These are phyloP conservation scores for Ceratonia siliqua DNA, from an alignment of 306 rosid species.

Conservation along the genomic window DNA sequence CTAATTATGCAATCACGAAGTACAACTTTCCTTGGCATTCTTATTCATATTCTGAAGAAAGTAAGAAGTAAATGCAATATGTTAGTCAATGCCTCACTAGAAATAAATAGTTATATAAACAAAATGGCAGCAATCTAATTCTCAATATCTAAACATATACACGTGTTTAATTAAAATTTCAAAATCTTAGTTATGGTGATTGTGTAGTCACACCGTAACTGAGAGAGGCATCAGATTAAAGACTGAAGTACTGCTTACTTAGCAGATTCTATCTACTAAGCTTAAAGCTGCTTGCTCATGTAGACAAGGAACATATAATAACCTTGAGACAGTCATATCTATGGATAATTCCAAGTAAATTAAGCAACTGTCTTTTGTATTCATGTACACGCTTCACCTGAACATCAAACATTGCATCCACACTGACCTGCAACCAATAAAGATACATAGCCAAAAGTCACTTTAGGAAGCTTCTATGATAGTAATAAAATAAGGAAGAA, in stretches of 20 bases:
- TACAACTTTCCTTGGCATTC: conserved; percentile 60
- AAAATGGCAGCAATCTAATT: too few species aligned
- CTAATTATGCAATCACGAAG: conserved; percentile 83
- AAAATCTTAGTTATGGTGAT: too few species aligned
- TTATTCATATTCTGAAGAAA: conserved; percentile 59
- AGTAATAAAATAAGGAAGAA: conserved; percentile 16
- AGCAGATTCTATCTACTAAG: neutral
- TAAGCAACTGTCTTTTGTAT: conserved; percentile 81
- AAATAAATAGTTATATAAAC: too few species aligned
- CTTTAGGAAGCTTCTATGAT: conserved; percentile 27
- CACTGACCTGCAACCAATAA: conserved; percentile 59
- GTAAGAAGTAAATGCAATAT: conserved; percentile 15
- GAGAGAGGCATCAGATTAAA: conserved; percentile 11
- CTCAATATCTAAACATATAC: neutral
- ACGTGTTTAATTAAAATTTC: too few species aligned
- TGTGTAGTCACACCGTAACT: neutral
- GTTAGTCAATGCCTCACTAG: conserved; percentile 16
- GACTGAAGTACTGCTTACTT: conserved; percentile 10
- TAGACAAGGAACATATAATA: conserved; percentile 25
- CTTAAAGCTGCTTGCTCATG: conserved; percentile 19
- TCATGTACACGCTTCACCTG: conserved; percentile 80
- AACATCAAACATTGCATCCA: conserved; percentile 85
- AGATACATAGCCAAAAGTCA: conserved; percentile 29
- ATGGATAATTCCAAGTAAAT: conserved; percentile 71
- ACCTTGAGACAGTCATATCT: conserved; percentile 80